Percentiles rank a stretch among this genome's conserved stretches.
Conservation (phyloP, 2,329 filamentous ascomycete species). For the Alternaria ethzedia region DNA sequence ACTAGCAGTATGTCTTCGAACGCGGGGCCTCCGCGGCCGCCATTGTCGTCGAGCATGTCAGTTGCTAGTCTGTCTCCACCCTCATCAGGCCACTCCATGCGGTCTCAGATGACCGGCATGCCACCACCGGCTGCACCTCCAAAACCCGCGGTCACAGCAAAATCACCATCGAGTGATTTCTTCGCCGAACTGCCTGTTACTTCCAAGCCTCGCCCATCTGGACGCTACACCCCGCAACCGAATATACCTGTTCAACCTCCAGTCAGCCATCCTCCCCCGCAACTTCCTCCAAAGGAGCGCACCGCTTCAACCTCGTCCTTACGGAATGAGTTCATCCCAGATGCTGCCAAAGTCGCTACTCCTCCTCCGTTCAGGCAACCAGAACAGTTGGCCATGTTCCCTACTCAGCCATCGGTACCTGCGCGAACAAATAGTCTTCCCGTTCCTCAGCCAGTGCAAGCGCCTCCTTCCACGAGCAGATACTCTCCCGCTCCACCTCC, state of each 20-base stretch:
- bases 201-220: constrained; percentile 49
- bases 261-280: constrained; percentile 26
- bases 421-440: constrained; percentile 41
- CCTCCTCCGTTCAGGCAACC: constrained; percentile 49
- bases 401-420: constrained; percentile 40
- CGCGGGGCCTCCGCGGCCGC: constrained; percentile 24
- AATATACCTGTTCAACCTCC: constrained; percentile 33
- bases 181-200: constrained; percentile 57
- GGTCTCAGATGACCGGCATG: constrained; percentile 39
- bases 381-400: constrained; percentile 49
- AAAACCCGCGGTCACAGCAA: constrained; percentile 37
- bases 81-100: constrained; percentile 48
- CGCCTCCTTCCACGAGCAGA: constrained; percentile 25
- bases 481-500: constrained; percentile 44
- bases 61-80: constrained; percentile 49
- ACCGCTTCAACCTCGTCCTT: constrained; percentile 45
- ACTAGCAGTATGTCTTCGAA: constrained; percentile 63
- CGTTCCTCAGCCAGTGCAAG: constrained; percentile 37
- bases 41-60: constrained; percentile 41
- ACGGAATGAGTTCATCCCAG: constrained; percentile 43
- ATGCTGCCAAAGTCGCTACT: constrained; percentile 25
- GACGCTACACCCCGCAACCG: constrained; percentile 49
- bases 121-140: constrained; percentile 27
- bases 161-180: constrained; percentile 49
- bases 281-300: constrained; percentile 42